Base-by-base conservation (phyloP, 192 early-diverging fungal genomes). In the Gamsiella multidivaricata region DNA sequence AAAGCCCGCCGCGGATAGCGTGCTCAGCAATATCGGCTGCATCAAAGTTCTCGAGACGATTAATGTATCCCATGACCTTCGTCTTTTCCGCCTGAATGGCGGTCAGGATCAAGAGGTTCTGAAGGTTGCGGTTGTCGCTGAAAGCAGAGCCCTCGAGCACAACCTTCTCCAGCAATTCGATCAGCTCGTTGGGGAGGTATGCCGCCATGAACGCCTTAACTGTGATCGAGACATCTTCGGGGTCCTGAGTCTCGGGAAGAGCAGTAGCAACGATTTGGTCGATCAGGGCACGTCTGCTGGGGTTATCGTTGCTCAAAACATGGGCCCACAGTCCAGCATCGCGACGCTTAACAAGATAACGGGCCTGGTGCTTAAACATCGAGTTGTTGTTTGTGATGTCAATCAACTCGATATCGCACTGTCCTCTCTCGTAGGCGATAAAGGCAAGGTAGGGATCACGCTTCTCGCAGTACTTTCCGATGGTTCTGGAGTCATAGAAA, bases 121-220 rank as follows among this genome's bases (percentile, higher is more conserved):
- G 96, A 52, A 99, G 85, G 64, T 94, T 97, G 67, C 92, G 87
- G 87, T 99, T 96, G 81, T 98, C 97, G 70, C 89, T 93, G 74
- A 99, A 99, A 10, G 94, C 87, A 29, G 94, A 89, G 54, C 90
- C 89, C 80, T 98, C 97, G 45, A 99, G 84, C 9, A 99, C 93
- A 69, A 99, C 87, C 86, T 97, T 97, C 82, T 98, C 96, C 55
- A 99, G 83, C 6, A 99, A 85, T 83, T 97, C 96, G 65, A 99
- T 99, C 56, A 99, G 87, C 83, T 99, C 97, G 47, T 95, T 91
- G 10, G 96, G 96, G 18, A 99, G 87, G 59, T 94, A 94, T 34
- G 97, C 96, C 20, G 90, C 91, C 96, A 99, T 98, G 63, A 99
- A 99, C 0, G 97, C 96, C 86, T 97, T 98, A 57, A 99, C 97